phyloP scores from a whole-genome alignment of 306 rosid genomes.

The Spatholobus suberectus region DNA sequence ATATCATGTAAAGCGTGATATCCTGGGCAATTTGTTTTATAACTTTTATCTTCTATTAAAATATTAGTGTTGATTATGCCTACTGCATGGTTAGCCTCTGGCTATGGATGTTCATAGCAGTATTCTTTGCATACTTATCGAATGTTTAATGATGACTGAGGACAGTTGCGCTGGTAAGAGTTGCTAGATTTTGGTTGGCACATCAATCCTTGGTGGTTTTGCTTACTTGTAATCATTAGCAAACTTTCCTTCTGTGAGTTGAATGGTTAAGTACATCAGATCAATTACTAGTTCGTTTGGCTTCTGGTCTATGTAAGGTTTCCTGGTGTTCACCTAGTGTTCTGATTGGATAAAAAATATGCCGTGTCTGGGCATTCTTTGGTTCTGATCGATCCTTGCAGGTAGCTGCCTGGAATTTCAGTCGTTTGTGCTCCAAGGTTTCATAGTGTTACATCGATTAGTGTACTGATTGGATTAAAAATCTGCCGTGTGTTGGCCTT shows the following conservation, averaged over 20 bases:
- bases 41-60: background rate
- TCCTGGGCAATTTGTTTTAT: background rate
- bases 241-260: background rate
- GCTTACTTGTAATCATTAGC: background rate
- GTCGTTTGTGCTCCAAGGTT: background rate
- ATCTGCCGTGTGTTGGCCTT: background rate
- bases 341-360: background rate
- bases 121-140: background rate
- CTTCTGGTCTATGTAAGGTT: background rate
- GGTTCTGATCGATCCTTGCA: background rate
- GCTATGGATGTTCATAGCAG: background rate
- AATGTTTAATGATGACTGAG: background rate
- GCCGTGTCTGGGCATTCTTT: background rate
- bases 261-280: background rate
- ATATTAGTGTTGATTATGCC: background rate
- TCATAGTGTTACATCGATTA: background rate
- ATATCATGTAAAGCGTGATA: background rate
- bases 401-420: background rate
- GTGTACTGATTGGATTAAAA: background rate
- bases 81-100: background rate
- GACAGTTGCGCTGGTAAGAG: background rate
- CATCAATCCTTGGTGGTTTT: background rate
- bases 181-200: background rate
- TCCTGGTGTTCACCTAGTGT: background rate
- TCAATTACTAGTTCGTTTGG: background rate